A percentile compares a stretch with the other conserved stretches of the same genome.
phyloP scores from a whole-genome alignment of 495 filamentous ascomycete genomes.

The Recurvomyces mirabilis region DNA sequence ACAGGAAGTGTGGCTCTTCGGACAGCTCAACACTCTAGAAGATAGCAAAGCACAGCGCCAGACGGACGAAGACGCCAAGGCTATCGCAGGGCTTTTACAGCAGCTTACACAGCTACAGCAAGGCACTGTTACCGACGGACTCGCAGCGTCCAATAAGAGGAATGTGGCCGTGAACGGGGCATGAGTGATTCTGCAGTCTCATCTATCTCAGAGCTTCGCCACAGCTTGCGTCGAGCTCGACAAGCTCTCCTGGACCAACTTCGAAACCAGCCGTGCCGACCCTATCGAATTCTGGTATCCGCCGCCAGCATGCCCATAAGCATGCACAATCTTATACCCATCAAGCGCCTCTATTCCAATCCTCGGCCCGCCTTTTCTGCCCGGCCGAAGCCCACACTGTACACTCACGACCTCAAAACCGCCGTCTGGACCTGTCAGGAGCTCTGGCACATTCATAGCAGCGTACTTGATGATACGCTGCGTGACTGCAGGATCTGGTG shows the following conservation, averaged over 20 bases:
- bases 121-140: background rate
- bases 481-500: conserved; percentile 26
- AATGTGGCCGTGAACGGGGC: background rate
- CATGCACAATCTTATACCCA: conserved; percentile 21
- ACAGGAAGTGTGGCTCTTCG: conserved; percentile 69
- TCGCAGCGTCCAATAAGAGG: background rate
- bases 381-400: conserved; percentile 33
- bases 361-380: conserved; percentile 29
- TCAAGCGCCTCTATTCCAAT: conserved; percentile 24
- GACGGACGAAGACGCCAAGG: conserved; percentile 43
- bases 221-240: too few relatives aligned
- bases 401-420: conserved; percentile 32
- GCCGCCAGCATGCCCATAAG: conserved; percentile 23
- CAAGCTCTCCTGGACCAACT: conserved; percentile 14
- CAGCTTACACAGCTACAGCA: conserved; percentile 12
- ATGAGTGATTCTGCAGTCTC: background rate
- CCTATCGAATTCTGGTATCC: conserved; percentile 24
- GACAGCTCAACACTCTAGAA: conserved; percentile 53
- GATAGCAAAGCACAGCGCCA: conserved; percentile 32
- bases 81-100: conserved; percentile 35
- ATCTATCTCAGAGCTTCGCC: background rate
- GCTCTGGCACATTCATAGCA: conserved; percentile 28
- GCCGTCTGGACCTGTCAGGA: conserved; percentile 24
- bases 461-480: conserved; percentile 27
- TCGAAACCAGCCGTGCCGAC: conserved; percentile 12